These are phyloP conservation scores for Echinosophora koreensis DNA, from an alignment of 306 rosid genomes.

Conservation along the genomic window DNA sequence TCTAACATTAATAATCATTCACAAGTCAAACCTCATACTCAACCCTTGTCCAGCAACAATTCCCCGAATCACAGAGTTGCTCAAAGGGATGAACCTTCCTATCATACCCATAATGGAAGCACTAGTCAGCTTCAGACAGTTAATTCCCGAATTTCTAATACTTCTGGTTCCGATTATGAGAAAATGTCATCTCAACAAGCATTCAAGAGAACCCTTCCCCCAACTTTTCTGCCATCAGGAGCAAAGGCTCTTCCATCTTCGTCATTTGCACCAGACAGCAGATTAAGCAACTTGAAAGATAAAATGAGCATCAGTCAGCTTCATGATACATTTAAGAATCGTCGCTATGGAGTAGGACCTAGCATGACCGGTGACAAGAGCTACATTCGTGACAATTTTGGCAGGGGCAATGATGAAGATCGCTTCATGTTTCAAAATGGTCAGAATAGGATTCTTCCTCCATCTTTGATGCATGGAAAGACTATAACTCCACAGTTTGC, in stretches of 20 bases:
- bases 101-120: conserved; percentile 56
- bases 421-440: conserved; percentile 58
- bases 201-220: conserved; percentile 71
- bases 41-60: conserved; percentile 56
- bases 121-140: conserved; percentile 51
- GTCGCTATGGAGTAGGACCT: conserved; percentile 59
- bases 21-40: conserved; percentile 39
- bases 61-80: conserved; percentile 48
- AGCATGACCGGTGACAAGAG: conserved; percentile 59
- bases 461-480: conserved; percentile 68
- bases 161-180: conserved; percentile 57
- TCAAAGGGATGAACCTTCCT: conserved; percentile 46
- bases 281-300: conserved; percentile 56
- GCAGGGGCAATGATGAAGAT: conserved; percentile 65
- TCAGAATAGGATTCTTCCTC: conserved; percentile 70
- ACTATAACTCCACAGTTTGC: conserved; percentile 58
- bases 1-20: conserved; percentile 50
- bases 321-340: conserved; percentile 54
- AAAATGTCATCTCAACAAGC: conserved; percentile 75
- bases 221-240: conserved; percentile 51
- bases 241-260: conserved; percentile 63
- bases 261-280: conserved; percentile 50
- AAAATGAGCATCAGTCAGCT: conserved; percentile 54
- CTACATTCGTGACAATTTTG: conserved; percentile 53
- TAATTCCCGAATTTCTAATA: conserved; percentile 57